Conservation (phyloP, 2,329 filamentous ascomycete species). For the Trichoderma afroharzianum region DNA sequence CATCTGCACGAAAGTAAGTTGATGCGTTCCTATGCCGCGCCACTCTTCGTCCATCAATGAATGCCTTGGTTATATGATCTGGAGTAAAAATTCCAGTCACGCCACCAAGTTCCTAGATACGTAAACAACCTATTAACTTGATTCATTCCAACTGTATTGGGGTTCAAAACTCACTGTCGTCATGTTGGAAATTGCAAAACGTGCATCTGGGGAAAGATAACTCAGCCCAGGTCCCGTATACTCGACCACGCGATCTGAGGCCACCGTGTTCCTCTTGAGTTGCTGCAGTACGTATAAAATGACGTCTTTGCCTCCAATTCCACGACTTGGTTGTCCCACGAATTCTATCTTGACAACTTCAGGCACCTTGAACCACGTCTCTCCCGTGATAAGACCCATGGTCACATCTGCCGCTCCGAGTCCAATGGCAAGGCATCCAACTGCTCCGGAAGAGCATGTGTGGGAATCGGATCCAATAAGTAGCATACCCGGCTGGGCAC, state of each 20-base stretch:
- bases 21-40: constrained; percentile 29
- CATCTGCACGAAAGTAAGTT: constrained; percentile 38
- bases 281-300: constrained; percentile 42
- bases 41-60: constrained; percentile 30
- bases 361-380: constrained; percentile 46
- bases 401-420: constrained; percentile 44
- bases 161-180: constrained; percentile 27
- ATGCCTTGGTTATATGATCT: constrained; percentile 34
- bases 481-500: constrained; percentile 43
- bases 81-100: constrained; percentile 38
- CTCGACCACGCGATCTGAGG: constrained; percentile 42
- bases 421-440: constrained; percentile 42
- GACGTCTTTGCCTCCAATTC: constrained; percentile 44
- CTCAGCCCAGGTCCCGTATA: constrained; percentile 40
- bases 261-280: constrained; percentile 44
- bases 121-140: neutral
- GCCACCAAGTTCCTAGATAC: constrained; percentile 34
- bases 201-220: constrained; percentile 39
- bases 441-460: constrained; percentile 42
- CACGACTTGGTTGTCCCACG: constrained; percentile 32
- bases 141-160: neutral
- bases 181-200: constrained; percentile 48
- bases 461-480: constrained; percentile 44
- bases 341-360: constrained; percentile 40
- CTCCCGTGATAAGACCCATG: constrained; percentile 42